Base-by-base conservation (phyloP, 306 rosid species). In the Vigna trinervia region DNA sequence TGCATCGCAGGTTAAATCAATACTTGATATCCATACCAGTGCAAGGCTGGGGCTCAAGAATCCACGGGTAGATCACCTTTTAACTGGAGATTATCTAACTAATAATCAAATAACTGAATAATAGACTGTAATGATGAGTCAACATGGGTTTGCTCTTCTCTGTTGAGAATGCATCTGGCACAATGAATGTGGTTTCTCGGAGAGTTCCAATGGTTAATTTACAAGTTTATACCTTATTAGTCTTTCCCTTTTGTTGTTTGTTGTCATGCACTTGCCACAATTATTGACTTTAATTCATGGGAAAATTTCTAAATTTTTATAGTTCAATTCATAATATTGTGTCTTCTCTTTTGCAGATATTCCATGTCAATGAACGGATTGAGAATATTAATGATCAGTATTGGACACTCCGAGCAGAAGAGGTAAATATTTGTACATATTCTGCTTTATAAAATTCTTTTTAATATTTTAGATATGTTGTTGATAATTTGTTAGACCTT, bases 371-470 rank as follows among this genome's bases (percentile, higher is more conserved):
- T 72, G 97, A 92, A 71, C 90, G 85, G 51, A 92, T 92, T 46
- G 97, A 90, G 85, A 90, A 34, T 32, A 78, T 78, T 68, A 69
- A 78, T 78, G 81, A 78, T 69, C 81, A 78, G 19, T 78, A 78
- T 86, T 92, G 97, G 96, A 87, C 93, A 15, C 82, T 92, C 28
- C 88, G 97, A 32, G 97, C 92, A 28, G 97, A 92, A 82, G 96
- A 92, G 92, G 97, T 78, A 84, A 84, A 74, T 12, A 58, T 48
- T 57, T 36, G 28, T 48, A 46, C 26, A 59, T 69, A n/a, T 2
- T 17, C 36, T 65, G 38, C 30, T 62, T 23, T 12, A 26, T 71
- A 20, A 47, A 22, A 30, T 30, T 30, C 34, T 30, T 30, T 30
- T 4, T 30, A 52, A 61, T 68, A 22, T 41, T 57, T 53, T 51